These are phyloP conservation scores for Botrytis tulipae DNA, from an alignment of 2,329 filamentous ascomycete species.

Conservation along the genomic window DNA sequence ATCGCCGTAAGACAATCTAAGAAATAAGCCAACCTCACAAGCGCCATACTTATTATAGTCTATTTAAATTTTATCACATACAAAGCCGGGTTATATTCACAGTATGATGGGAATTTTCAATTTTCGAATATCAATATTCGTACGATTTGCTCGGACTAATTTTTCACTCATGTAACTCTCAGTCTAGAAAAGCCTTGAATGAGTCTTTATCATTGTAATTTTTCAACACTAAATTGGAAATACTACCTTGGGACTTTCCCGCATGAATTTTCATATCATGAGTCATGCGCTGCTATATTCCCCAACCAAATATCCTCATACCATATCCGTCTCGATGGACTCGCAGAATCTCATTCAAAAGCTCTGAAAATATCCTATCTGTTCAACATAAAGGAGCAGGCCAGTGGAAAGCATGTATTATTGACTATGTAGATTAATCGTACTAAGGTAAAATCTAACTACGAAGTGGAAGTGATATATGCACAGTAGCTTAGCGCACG, in stretches of 20 bases:
- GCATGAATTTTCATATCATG: not conserved
- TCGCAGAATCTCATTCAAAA: not conserved
- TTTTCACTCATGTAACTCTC: not conserved
- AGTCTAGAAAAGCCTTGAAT: not conserved
- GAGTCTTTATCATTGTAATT: not conserved
- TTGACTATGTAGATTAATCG: no score
- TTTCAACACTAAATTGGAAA: not conserved
- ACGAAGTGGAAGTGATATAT: no score
- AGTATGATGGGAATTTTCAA: not conserved
- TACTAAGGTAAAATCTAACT: no score
- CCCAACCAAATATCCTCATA: not conserved
- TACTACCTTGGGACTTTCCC: not conserved
- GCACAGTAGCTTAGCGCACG: no score
- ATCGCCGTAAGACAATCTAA: not conserved
- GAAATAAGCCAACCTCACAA: not conserved
- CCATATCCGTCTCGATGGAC: not conserved
- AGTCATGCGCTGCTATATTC: not conserved
- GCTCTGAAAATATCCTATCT: not conserved
- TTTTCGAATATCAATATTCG: not conserved
- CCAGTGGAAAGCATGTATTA: no score
- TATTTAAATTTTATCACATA: no score
- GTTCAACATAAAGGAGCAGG: no score
- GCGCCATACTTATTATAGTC: not conserved
- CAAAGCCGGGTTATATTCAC: not conserved
- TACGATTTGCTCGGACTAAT: not conserved